Percentiles rank a stretch among this genome's conserved stretches.
Conservation (phyloP, 305 asterid genomes). For the Lippia alba region DNA sequence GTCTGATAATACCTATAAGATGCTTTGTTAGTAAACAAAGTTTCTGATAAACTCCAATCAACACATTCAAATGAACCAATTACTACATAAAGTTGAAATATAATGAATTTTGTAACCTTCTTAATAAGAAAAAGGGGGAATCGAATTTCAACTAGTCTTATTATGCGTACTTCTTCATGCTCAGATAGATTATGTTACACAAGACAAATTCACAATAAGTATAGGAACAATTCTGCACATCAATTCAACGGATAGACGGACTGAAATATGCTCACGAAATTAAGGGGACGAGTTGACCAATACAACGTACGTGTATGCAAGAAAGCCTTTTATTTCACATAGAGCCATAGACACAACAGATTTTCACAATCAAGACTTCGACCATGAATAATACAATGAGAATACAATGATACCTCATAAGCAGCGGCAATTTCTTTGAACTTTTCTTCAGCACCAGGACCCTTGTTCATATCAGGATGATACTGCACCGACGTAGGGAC, state of each 20-base stretch:
- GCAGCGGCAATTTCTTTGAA: slow-evolving; percentile 96
- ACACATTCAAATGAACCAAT: slow-evolving; percentile 17
- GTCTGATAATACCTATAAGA: slow-evolving; percentile 85
- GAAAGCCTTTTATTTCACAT: neutral
- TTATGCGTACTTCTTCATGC: slow-evolving; percentile 7
- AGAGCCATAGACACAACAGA: neutral
- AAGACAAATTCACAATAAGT: neutral
- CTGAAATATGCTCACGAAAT: neutral
- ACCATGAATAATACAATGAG: neutral
- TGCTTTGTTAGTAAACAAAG: slow-evolving; percentile 31
- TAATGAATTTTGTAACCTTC: slow-evolving; percentile 15
- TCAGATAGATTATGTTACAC: neutral
- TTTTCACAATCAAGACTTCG: neutral
- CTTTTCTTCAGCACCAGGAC: slow-evolving; percentile 85
- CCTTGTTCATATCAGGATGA: slow-evolving; percentile 95
- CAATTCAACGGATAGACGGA: no score
- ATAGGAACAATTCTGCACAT: neutral
- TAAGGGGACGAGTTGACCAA: neutral
- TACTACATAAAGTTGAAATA: slow-evolving; percentile 12
- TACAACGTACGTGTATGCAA: neutral
- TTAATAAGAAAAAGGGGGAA: slow-evolving; percentile 9
- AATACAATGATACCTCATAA: slow-evolving; percentile 69
- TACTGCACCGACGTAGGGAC: slow-evolving; percentile 55
- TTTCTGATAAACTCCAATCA: slow-evolving; percentile 22
- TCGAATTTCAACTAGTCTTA: neutral